phyloP scores from a whole-genome alignment of 1,139 yeast species.

The Sugiyamaella novakii region DNA sequence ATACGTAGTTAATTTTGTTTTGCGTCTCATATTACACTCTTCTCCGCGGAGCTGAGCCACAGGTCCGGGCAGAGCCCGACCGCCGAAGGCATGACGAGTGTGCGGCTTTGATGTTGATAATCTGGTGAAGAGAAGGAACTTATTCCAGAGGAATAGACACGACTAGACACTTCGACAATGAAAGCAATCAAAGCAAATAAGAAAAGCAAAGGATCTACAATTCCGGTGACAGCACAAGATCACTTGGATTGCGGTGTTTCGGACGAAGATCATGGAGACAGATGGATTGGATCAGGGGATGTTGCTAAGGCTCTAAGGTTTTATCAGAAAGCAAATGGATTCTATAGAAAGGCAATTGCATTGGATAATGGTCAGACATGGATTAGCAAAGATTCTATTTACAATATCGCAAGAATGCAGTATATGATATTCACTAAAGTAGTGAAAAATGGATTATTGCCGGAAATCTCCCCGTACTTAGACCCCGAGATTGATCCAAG shows the following conservation, averaged over 20 bases:
- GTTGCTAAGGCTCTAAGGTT: constrained; percentile 38
- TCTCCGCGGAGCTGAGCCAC: no score
- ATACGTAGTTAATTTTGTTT: no score
- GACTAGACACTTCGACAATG: no score
- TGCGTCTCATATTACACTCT: no score
- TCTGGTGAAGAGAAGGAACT: neutral
- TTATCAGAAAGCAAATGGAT: constrained; percentile 33
- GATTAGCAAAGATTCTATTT: constrained; percentile 32
- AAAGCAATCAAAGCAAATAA: constrained; percentile 5
- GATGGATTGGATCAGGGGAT: constrained; percentile 39
- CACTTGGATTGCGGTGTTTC: constrained; percentile 34
- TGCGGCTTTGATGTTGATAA: neutral
- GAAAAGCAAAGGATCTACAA: constrained; percentile 6
- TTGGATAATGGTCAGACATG: constrained; percentile 22
- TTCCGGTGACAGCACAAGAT: constrained; percentile 25
- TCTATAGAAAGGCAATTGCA: constrained; percentile 28
- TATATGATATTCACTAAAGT: constrained; percentile 34
- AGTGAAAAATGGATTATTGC: constrained; percentile 28
- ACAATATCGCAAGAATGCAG: constrained; percentile 37
- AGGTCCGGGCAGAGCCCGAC: no score
- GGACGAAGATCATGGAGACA: constrained; percentile 39
- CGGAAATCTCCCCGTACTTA: constrained; percentile 22
- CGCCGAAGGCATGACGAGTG: no score
- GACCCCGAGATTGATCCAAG: constrained; percentile 20
- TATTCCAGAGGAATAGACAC: no score